A percentile compares a stretch with the other conserved stretches of the same genome.
phyloP scores from a whole-genome alignment of 2,329 filamentous ascomycete genomes.

The Truncatella angustata region DNA sequence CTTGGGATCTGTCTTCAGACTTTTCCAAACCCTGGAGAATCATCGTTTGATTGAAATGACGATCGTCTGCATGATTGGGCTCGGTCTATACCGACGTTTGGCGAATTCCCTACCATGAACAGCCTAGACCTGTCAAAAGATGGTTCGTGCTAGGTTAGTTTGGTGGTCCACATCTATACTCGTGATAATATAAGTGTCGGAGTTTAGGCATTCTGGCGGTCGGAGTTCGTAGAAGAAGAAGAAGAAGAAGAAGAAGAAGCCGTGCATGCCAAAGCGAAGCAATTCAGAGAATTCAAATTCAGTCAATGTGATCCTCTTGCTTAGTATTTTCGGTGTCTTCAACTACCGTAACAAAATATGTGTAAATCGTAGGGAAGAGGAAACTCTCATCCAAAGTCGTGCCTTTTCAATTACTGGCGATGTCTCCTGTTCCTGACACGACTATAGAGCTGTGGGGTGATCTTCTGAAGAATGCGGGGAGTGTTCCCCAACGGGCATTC shows the following conservation, averaged over 20 bases:
- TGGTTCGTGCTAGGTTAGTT: not conserved
- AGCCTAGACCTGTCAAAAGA: not conserved
- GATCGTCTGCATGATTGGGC: not conserved
- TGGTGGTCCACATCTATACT: constrained; percentile 4
- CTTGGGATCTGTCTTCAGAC: not conserved
- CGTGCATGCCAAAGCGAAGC: too few species aligned
- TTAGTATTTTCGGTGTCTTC: too few species aligned
- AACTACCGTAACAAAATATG: too few species aligned
- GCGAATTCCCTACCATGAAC: constrained; percentile 1
- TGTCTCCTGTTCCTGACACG: not conserved
- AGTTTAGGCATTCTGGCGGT: not conserved
- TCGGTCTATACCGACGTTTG: not conserved
- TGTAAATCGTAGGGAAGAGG: too few species aligned
- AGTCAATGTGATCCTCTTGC: too few species aligned
- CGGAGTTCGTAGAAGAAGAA: too few species aligned
- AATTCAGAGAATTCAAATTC: too few species aligned
- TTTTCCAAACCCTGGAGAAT: not conserved
- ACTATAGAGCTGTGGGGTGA: not conserved
- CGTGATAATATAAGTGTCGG: constrained; percentile 5
- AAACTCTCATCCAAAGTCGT: too few species aligned
- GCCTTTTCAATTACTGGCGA: too few species aligned
- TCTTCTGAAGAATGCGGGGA: constrained; percentile 1
- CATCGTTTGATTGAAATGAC: not conserved
- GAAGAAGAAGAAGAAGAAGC: too few species aligned
- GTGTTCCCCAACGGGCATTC: constrained; percentile 6